Percentiles rank a stretch among this genome's conserved stretches.
These are phyloP conservation scores for Globisporangium heterothallicum DNA, from an alignment of 352 stramenopile species.

Conservation along the genomic window DNA sequence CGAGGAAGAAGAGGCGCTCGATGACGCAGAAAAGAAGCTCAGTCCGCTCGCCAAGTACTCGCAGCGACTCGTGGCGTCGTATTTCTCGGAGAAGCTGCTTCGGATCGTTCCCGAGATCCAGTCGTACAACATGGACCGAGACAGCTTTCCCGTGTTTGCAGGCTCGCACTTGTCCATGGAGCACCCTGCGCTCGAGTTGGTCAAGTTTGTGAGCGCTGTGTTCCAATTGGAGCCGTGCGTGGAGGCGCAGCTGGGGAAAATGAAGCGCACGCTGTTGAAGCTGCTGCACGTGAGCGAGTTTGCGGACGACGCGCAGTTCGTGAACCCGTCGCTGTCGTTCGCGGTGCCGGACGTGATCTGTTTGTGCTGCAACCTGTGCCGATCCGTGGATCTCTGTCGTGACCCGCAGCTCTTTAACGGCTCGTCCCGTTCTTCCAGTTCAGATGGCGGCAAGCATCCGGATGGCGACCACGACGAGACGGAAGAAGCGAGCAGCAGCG, in stretches of 20 bases:
- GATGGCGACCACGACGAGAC: slow-evolving; percentile 21
- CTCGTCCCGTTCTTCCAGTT: slow-evolving; percentile 24
- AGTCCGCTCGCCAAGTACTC: slow-evolving; percentile 67
- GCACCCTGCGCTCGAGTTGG: slow-evolving; percentile 94
- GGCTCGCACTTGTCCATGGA: slow-evolving; percentile 79
- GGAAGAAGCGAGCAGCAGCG: slow-evolving; percentile 12
- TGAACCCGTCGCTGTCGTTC: slow-evolving; percentile 93
- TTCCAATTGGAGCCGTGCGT: slow-evolving; percentile 92
- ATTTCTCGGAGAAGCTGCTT: slow-evolving; percentile 78
- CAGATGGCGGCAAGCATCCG: slow-evolving; percentile 16
- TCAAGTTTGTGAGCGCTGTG: slow-evolving; percentile 94
- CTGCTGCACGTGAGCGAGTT: slow-evolving; percentile 76
- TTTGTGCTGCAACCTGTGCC: slow-evolving; percentile 92
- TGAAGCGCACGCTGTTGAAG: slow-evolving; percentile 90
- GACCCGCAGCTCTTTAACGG: slow-evolving; percentile 88
- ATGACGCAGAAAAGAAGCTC: slow-evolving; percentile 32
- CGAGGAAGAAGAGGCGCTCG: slow-evolving; percentile 31
- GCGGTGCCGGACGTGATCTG: slow-evolving; percentile 97
- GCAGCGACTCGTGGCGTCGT: slow-evolving; percentile 57
- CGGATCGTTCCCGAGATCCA: slow-evolving; percentile 73
- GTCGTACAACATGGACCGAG: slow-evolving; percentile 51
- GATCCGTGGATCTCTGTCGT: slow-evolving; percentile 96
- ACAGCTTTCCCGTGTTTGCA: slow-evolving; percentile 79
- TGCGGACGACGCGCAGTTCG: slow-evolving; percentile 82
- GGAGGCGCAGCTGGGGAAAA: slow-evolving; percentile 83